These are phyloP conservation scores for Apiospora arundinis DNA, from an alignment of 2,329 filamentous ascomycete genomes.

Conservation along the genomic window DNA sequence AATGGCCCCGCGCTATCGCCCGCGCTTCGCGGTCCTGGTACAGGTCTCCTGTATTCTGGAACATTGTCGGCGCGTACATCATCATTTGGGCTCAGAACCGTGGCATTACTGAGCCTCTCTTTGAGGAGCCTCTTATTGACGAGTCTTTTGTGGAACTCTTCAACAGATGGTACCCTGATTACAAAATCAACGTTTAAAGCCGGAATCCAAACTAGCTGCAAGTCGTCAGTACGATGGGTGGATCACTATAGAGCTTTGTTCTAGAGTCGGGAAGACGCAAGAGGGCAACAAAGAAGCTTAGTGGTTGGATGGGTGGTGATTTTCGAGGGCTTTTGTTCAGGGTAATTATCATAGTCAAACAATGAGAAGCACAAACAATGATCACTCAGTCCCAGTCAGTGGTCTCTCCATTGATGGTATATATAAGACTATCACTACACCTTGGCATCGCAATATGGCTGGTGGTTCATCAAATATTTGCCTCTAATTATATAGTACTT, in stretches of 20 bases:
- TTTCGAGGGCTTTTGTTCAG: background rate
- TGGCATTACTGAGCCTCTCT: background rate
- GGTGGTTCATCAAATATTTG: background rate
- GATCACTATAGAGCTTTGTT: background rate
- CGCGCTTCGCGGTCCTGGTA: background rate
- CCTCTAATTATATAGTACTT: background rate
- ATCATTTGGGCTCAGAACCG: background rate
- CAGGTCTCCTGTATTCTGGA: slow-evolving; percentile 5
- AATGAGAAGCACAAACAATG: background rate
- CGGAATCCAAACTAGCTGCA: background rate
- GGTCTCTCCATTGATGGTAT: background rate
- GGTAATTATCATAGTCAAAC: background rate
- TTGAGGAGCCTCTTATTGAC: background rate
- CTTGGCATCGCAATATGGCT: too few species aligned
- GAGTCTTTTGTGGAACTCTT: too few species aligned
- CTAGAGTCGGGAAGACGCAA: background rate
- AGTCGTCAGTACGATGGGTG: background rate
- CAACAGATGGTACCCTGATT: too few species aligned
- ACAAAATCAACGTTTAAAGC: too few species aligned
- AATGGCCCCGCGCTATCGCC: background rate
- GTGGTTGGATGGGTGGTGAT: background rate
- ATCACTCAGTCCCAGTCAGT: background rate
- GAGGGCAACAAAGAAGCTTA: background rate
- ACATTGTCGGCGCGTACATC: background rate
- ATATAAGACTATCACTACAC: background rate